Evolutionary conservation across 257 asterid species (phyloP).

Genomic region (Cinchona pubescens): DNA sequence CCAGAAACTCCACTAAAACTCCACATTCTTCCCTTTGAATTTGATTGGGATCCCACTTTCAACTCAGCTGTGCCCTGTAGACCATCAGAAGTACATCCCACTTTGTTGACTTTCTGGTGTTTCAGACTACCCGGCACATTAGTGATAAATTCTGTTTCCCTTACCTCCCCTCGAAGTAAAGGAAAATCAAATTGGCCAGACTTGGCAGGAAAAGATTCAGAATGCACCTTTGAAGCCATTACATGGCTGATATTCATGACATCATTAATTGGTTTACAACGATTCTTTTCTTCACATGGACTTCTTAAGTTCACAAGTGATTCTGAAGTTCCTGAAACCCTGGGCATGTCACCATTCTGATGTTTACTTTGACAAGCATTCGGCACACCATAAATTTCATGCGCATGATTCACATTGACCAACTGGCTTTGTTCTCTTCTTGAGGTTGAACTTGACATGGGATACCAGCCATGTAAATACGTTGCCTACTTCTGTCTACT

Average conservation of each 20-base stretch:
- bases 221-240: slow-evolving; percentile 13
- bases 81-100: slow-evolving; percentile 18
- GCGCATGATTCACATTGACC: slow-evolving; percentile 23
- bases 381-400: slow-evolving; percentile 30
- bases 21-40: slow-evolving; percentile 24
- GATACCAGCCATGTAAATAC: slow-evolving; percentile 20
- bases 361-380: slow-evolving; percentile 24
- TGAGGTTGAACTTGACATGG: slow-evolving; percentile 23
- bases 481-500: slow-evolving; percentile 28
- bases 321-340: slow-evolving; percentile 20
- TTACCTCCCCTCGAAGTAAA: slow-evolving; percentile 22
- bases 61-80: slow-evolving; percentile 29
- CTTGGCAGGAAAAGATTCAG: slow-evolving; percentile 24
- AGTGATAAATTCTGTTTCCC: slow-evolving; percentile 20
- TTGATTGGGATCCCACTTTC: slow-evolving; percentile 26
- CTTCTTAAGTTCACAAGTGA: slow-evolving; percentile 27
- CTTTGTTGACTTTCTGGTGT: slow-evolving; percentile 25
- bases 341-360: slow-evolving; percentile 16
- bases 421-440: slow-evolving; percentile 32
- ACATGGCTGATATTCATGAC: slow-evolving; percentile 25
- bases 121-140: slow-evolving; percentile 21
- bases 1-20: slow-evolving; percentile 27
- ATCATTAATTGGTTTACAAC: slow-evolving; percentile 22
- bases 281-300: slow-evolving; percentile 21
- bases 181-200: slow-evolving; percentile 32